These are phyloP conservation scores for Cladosporium sp. DNA, from an alignment of 2,329 filamentous ascomycete species.

Conservation along the genomic window DNA sequence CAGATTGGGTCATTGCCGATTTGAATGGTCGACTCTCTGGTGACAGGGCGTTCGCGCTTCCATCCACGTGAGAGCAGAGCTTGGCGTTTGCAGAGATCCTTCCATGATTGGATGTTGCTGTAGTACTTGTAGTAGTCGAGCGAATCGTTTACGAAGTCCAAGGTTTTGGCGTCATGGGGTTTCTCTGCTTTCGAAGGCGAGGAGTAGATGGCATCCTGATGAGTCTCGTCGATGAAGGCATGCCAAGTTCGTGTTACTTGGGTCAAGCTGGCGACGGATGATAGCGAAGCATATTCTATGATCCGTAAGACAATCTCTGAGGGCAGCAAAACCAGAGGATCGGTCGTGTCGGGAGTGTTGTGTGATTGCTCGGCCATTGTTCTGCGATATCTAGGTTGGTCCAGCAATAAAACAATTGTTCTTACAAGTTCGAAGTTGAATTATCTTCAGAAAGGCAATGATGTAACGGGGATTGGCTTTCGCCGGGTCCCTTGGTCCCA, in stretches of 20 bases:
- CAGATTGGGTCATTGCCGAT: constrained; percentile 41
- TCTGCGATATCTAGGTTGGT: background rate
- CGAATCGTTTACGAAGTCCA: constrained; percentile 27
- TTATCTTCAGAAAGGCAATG: background rate
- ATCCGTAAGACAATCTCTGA: constrained; percentile 40
- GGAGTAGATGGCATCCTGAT: constrained; percentile 42
- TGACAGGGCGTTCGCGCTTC: constrained; percentile 31
- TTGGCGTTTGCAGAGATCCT: constrained; percentile 42
- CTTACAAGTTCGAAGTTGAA: background rate
- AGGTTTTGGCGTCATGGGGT: constrained; percentile 27
- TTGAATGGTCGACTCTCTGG: constrained; percentile 39
- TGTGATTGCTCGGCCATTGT: background rate
- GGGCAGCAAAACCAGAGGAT: constrained; percentile 30
- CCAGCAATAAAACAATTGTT: background rate
- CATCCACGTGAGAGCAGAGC: constrained; percentile 39
- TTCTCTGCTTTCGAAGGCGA: constrained; percentile 29
- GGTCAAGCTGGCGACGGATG: constrained; percentile 35
- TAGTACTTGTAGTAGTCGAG: constrained; percentile 33
- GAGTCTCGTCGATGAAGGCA: constrained; percentile 39
- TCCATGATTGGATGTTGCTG: constrained; percentile 37
- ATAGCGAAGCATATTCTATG: constrained; percentile 35
- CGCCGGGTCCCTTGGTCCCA: background rate
- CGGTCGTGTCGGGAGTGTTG: constrained; percentile 8
- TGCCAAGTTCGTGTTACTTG: constrained; percentile 37
- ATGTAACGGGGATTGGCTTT: background rate